Base-by-base conservation (phyloP, 2,329 filamentous ascomycete species). In the Fusarium drepaniforme region DNA sequence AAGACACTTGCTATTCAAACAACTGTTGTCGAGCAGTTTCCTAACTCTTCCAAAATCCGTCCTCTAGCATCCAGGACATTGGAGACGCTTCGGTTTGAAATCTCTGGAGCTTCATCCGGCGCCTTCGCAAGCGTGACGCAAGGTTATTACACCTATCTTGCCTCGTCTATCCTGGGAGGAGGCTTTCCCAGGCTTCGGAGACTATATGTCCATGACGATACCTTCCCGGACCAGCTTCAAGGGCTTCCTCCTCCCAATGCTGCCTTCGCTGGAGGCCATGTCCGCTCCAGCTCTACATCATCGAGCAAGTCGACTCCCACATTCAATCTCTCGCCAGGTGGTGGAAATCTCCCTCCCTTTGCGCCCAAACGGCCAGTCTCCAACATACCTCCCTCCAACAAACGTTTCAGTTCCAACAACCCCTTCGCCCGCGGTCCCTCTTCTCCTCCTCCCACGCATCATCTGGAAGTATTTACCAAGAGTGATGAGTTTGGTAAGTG, bases 141-240 rank as follows among this genome's bases (percentile, higher is more conserved):
- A 12, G 89, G 88, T 21, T 97, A 98, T 85, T 97, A 98, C 83
- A 90, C 91, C 71, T 98, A 98, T 83, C 90, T 98, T 23, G 92
- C 94, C 30, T 90, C 90, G n/a, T 97, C 94, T 0, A 90, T 98
- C 37, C 90, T 97, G 70, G 89, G 91, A 18, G 93, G 93, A 72
- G 90, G 91, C 9, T 88, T 98, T 9, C 95, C 95, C 1, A 90
- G 89, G 40, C 88, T 98, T 11, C 88, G 88, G 40, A 90, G 92
- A 25, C 89, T 98, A 9, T 98, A 97, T 81, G 96, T 98, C 21
- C 93, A 94, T 61, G 95, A 98, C 78, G 90, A 93, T 30, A 88
- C 90, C 60, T 98, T 98, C 81, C 92, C 95, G 3, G 94, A 97
- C 76, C 89, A 92, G 13, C 90, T 98, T 8, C 88, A 95, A 51